Evolutionary conservation across 202 grass and related monocot species (phyloP).

Genomic region (Digitaria exilis): DNA sequence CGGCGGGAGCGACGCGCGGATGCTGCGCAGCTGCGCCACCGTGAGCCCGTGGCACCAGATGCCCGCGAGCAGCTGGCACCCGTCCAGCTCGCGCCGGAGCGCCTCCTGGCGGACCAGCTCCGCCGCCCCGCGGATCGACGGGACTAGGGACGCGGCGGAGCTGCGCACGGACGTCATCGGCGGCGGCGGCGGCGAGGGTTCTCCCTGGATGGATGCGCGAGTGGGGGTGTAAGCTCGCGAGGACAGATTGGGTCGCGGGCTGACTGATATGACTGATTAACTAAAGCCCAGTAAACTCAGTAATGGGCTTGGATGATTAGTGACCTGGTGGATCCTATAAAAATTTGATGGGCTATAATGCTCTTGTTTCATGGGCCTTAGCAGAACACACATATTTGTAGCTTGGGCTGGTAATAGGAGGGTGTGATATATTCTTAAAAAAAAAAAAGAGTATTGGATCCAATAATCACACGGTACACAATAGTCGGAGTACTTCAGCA

Average conservation of each 20-base stretch:
- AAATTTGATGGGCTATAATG: no score
- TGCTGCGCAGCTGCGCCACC: constrained; percentile 78
- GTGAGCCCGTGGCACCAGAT: constrained; percentile 94
- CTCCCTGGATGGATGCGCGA: not conserved
- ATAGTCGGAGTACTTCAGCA: no score
- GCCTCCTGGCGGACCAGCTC: constrained; percentile 60
- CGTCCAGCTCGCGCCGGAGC: constrained; percentile 68
- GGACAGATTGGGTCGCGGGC: not conserved
- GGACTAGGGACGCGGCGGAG: constrained; percentile 42
- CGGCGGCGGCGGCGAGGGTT: constrained; percentile 46
- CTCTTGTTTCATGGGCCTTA: no score
- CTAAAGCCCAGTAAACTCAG: not conserved
- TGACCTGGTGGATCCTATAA: no score
- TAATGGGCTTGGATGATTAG: not conserved
- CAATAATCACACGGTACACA: no score
- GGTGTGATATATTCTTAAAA: no score
- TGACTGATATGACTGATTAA: not conserved
- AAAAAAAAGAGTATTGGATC: no score
- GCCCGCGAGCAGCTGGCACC: constrained; percentile 78
- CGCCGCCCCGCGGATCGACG: constrained; percentile 66
- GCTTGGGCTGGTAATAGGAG: no score
- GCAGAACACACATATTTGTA: no score
- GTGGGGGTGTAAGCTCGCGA: not conserved
- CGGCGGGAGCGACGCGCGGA: constrained; percentile 64
- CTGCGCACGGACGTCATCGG: constrained; percentile 76